Evolutionary conservation across 768 basidiomycete species (phyloP).

Genomic region (Ramaria sp.): DNA sequence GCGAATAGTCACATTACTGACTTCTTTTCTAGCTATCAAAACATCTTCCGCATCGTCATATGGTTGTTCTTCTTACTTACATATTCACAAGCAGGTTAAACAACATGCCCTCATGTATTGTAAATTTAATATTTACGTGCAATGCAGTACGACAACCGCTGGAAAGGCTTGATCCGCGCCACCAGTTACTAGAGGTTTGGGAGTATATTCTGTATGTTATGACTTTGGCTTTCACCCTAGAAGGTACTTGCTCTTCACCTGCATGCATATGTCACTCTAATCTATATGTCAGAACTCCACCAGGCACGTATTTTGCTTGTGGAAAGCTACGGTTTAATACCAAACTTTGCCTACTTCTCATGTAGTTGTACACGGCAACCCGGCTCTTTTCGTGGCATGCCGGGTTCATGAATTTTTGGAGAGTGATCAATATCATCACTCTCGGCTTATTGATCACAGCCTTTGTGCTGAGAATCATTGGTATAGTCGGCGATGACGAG

Average conservation of each 20-base stretch:
- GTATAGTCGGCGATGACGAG: constrained; percentile 28
- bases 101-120: not conserved
- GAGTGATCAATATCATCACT: constrained; percentile 55
- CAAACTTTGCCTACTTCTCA: not conserved
- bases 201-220: constrained; percentile 73
- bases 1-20: not conserved
- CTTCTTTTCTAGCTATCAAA: constrained; percentile 55
- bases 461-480: constrained; percentile 59
- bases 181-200: constrained; percentile 58
- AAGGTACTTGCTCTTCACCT: constrained; percentile 41
- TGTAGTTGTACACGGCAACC: constrained; percentile 58
- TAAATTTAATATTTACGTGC: not conserved
- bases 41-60: constrained; percentile 62
- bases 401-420: constrained; percentile 60
- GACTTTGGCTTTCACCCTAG: constrained; percentile 64
- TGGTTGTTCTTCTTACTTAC: constrained; percentile 72
- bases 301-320: constrained; percentile 31
- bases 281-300: constrained; percentile 32
- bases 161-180: constrained; percentile 50
- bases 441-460: constrained; percentile 64
- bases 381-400: constrained; percentile 72
- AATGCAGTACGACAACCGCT: constrained; percentile 62
- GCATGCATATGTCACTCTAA: not conserved
- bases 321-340: not conserved
- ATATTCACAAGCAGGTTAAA: constrained; percentile 75